phyloP scores from a whole-genome alignment of 441 rosid species.

The Populus trichocarpa region DNA sequence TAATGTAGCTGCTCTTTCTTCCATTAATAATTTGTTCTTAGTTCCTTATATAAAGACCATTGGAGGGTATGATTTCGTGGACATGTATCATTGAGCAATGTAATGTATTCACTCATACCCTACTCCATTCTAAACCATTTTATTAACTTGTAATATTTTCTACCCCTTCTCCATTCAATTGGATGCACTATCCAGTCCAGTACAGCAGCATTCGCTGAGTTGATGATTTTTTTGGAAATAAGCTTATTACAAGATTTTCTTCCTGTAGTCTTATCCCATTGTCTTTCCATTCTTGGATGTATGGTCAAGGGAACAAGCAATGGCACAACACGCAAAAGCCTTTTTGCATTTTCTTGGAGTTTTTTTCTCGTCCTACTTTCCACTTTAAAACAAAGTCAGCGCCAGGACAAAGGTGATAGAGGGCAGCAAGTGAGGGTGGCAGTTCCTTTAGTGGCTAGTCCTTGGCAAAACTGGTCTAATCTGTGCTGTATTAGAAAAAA shows the following conservation, averaged over 20 bases:
- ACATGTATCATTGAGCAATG: not conserved
- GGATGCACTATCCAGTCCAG: not conserved
- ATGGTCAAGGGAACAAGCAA: not conserved
- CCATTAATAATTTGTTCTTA: not conserved
- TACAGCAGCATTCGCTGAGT: not conserved
- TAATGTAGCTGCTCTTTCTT: not conserved
- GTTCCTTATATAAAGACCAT: not conserved
- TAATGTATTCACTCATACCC: not conserved
- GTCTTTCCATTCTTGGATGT: not conserved
- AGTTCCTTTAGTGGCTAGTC: not conserved
- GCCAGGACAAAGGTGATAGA: not conserved
- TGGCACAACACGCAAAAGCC: not conserved
- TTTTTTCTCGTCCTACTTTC: not conserved
- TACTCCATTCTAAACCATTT: not conserved
- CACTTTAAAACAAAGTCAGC: not conserved
- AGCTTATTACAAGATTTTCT: not conserved
- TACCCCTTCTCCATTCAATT: not conserved
- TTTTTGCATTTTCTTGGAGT: not conserved
- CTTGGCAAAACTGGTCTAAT: not conserved
- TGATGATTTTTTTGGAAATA: not conserved
- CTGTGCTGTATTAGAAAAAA: not conserved
- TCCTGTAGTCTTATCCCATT: not conserved
- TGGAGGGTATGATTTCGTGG: not conserved
- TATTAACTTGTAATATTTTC: not conserved
- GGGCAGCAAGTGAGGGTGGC: not conserved